phyloP scores from a whole-genome alignment of 768 basidiomycete genomes.

The Phylloporus sp. region DNA sequence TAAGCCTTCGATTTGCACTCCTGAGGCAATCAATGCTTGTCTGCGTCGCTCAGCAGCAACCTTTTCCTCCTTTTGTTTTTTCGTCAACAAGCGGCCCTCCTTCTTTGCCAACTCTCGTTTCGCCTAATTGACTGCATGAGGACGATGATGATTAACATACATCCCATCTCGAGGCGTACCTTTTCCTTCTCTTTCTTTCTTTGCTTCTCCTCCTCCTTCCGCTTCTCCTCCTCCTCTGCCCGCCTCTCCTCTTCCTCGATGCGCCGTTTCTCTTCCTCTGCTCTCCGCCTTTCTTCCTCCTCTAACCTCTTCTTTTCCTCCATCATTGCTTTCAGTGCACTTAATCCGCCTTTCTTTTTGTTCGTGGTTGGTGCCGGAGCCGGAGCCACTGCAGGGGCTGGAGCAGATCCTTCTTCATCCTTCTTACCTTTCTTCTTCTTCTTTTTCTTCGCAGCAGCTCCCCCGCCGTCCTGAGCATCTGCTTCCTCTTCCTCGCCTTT shows the following conservation, averaged over 20 bases:
- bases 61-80: slow-evolving; percentile 93
- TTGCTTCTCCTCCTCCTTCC: slow-evolving; percentile 80
- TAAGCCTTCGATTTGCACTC: slow-evolving; percentile 86
- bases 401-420: slow-evolving; percentile 60
- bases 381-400: slow-evolving; percentile 31
- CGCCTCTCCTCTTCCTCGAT: slow-evolving; percentile 88
- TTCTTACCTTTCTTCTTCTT: slow-evolving; percentile 82
- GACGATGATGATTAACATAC: neutral
- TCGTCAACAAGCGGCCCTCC: slow-evolving; percentile 92
- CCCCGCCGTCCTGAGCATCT: slow-evolving; percentile 55
- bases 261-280: slow-evolving; percentile 74
- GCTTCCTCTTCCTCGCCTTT: slow-evolving; percentile 64
- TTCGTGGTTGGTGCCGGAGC: slow-evolving; percentile 36
- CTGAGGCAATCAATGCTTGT: slow-evolving; percentile 85
- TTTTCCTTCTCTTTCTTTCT: slow-evolving; percentile 87
- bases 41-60: slow-evolving; percentile 87
- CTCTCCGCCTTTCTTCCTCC: slow-evolving; percentile 69
- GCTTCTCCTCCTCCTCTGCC: slow-evolving; percentile 71
- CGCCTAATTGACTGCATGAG: slow-evolving; percentile 44
- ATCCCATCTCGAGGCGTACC: slow-evolving; percentile 35
- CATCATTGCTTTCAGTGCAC: slow-evolving; percentile 86
- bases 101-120: slow-evolving; percentile 90
- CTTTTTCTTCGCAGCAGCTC: slow-evolving; percentile 64
- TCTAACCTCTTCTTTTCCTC: slow-evolving; percentile 87
- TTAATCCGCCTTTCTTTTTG: slow-evolving; percentile 78